These are phyloP conservation scores for Cudoniella acicularis DNA, from an alignment of 495 filamentous ascomycete species.

Conservation along the genomic window DNA sequence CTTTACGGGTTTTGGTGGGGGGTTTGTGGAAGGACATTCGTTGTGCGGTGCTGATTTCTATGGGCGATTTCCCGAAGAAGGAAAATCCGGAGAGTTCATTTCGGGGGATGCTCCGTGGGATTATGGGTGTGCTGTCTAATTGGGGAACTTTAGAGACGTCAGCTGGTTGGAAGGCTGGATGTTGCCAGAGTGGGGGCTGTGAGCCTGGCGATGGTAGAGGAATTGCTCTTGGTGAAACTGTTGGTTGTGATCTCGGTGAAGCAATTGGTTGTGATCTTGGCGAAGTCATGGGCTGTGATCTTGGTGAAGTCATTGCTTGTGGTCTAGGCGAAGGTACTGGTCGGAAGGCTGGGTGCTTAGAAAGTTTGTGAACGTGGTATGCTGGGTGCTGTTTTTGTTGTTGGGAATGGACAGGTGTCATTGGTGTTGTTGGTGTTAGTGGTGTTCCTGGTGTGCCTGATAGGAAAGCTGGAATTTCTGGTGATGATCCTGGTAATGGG, in stretches of 20 bases:
- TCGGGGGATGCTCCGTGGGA: neutral
- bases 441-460: neutral
- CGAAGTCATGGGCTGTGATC: neutral
- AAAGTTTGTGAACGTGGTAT: slow-evolving; percentile 11
- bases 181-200: neutral
- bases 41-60: neutral
- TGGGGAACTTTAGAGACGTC: neutral
- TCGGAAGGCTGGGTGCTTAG: slow-evolving; percentile 14
- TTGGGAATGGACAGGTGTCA: neutral
- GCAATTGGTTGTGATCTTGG: neutral
- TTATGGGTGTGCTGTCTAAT: neutral
- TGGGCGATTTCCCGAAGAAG: neutral
- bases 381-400: slow-evolving; percentile 12
- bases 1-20: neutral
- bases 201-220: neutral
- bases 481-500: slow-evolving; percentile 9
- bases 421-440: neutral
- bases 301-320: neutral
- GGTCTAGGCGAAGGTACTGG: neutral
- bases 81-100: neutral
- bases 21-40: neutral
- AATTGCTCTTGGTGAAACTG: neutral
- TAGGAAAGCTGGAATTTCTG: neutral
- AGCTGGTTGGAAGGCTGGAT: slow-evolving; percentile 1
- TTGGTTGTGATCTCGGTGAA: neutral